Evolutionary conservation across 768 basidiomycete genomes (phyloP).

Genomic region (Leccinum uliginosum): DNA sequence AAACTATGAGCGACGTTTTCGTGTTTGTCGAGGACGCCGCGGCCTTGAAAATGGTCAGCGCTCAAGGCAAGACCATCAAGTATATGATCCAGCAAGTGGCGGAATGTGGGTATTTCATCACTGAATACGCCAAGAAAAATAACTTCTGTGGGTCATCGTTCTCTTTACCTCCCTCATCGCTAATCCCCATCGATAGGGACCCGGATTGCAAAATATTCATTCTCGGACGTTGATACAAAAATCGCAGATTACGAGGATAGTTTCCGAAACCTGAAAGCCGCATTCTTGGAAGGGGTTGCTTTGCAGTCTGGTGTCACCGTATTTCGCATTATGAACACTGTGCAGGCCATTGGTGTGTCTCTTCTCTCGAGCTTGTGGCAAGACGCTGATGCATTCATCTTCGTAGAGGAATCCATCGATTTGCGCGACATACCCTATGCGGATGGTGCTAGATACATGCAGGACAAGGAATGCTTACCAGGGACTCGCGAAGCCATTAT

Average conservation of each 20-base stretch:
- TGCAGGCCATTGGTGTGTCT: constrained; percentile 4
- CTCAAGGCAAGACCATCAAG: constrained; percentile 6
- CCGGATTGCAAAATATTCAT: constrained; percentile 14
- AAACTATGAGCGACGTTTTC: constrained; percentile 10
- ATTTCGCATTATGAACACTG: constrained; percentile 18
- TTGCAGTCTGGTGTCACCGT: constrained; percentile 16
- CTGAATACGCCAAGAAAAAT: constrained; percentile 16
- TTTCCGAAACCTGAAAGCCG: constrained; percentile 15
- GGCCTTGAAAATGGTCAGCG: constrained; percentile 5
- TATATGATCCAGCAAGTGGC: constrained; percentile 19
- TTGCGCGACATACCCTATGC: constrained; percentile 21
- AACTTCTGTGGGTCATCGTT: constrained; percentile 13
- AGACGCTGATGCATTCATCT: not conserved
- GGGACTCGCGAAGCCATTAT: constrained; percentile 19
- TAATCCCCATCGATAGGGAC: constrained; percentile 10
- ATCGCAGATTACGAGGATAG: constrained; percentile 16
- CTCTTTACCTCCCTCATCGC: not conserved
- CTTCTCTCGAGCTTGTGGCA: not conserved
- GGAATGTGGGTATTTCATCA: constrained; percentile 23
- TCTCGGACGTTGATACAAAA: constrained; percentile 17
- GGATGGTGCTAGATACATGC: constrained; percentile 18
- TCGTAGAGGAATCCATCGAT: constrained; percentile 14
- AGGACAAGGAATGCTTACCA: constrained; percentile 18
- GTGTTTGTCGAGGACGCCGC: constrained; percentile 12
- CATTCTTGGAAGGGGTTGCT: constrained; percentile 14